A percentile compares a stretch with the other conserved stretches of the same genome.
Conservation (phyloP, 2,329 filamentous ascomycete species). For the Ascochyta rabiei region DNA sequence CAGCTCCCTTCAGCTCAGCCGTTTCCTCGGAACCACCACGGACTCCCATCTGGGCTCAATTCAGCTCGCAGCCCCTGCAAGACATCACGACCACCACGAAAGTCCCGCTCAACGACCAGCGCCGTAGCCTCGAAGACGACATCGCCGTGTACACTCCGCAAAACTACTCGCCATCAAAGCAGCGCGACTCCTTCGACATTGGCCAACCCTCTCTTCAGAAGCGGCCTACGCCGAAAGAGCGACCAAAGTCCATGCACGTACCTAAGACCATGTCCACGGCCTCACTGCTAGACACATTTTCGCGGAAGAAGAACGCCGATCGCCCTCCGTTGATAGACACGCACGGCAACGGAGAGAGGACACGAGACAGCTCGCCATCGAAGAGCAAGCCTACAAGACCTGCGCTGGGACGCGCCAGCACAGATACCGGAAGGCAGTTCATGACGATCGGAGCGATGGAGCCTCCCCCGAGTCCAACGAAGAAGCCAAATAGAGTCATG, state of each 20-base stretch:
- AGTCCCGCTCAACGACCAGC: constrained; percentile 53
- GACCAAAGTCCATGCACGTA: constrained; percentile 61
- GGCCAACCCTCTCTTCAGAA: constrained; percentile 53
- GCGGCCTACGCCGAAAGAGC: constrained; percentile 43
- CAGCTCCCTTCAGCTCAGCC: constrained; percentile 62
- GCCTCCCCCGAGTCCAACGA: constrained; percentile 27
- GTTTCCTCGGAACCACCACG: constrained; percentile 46
- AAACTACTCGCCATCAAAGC: constrained; percentile 65
- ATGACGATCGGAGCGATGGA: constrained; percentile 16
- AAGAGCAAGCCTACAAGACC: constrained; percentile 28
- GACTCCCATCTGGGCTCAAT: constrained; percentile 83
- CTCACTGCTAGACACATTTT: constrained; percentile 48
- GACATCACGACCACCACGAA: constrained; percentile 48
- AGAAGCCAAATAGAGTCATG: constrained; percentile 62
- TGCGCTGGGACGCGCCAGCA: constrained; percentile 34
- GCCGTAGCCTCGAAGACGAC: constrained; percentile 58
- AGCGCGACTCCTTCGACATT: constrained; percentile 65
- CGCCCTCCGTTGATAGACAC: constrained; percentile 41
- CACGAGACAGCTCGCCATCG: constrained; percentile 30
- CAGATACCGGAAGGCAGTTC: constrained; percentile 32
- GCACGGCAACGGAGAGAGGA: constrained; percentile 40
- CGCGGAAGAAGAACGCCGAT: constrained; percentile 45
- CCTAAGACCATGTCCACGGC: constrained; percentile 50
- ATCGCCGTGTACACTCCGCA: constrained; percentile 64
- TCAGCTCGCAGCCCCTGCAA: constrained; percentile 54